Base-by-base conservation (phyloP, 2,329 filamentous ascomycete genomes). In the Fusarium metavorans region DNA sequence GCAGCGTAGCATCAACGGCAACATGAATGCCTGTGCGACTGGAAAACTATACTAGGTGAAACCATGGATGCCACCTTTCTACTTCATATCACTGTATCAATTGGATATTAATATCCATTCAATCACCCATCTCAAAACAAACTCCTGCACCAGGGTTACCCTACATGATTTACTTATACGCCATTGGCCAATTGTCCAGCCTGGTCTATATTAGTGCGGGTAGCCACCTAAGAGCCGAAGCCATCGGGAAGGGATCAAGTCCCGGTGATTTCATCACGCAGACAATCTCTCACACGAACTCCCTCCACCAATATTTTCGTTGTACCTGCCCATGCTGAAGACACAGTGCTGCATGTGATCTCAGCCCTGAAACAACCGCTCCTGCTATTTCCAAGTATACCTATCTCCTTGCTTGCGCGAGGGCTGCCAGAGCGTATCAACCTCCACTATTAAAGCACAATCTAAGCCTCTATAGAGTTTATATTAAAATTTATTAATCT, bases 91-190 rank as follows among this genome's bases (percentile, higher is more conserved):
- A 27, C 25, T 27, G 25, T 50, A n/a, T 52, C 18, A 52, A 32
- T 27, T n/a, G 25, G 48, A 52, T 35, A 37, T 37, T 7, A 37
- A 37, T 32, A 32, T 14, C 25, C 10, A n/a, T n/a, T 30, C 16
- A 30, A 27, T 52, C 25, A 52, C 48, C 16, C 16, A 30, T 52
- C 9, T 52, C 10, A 27, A 18, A 52, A 52, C 48, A 32, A 52
- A 52, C 48, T 52, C 48, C 16, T 11, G 23, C 27, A 16, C 34
- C 30, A 48, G 52, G 35, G 27, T 25, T 62, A 66, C 64, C 64
- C 64, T 67, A 37, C 58, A 63, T 35, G 16, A 18, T 23, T 71
- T 30, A 43, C 52, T 72, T 67, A 72, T 57, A 72, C 69, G 67
- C 67, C 32, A 72, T 72, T 72, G 69, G 69, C 50, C 63, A 71